phyloP scores from a whole-genome alignment of 768 basidiomycete genomes.

The Serpula lacrymans region DNA sequence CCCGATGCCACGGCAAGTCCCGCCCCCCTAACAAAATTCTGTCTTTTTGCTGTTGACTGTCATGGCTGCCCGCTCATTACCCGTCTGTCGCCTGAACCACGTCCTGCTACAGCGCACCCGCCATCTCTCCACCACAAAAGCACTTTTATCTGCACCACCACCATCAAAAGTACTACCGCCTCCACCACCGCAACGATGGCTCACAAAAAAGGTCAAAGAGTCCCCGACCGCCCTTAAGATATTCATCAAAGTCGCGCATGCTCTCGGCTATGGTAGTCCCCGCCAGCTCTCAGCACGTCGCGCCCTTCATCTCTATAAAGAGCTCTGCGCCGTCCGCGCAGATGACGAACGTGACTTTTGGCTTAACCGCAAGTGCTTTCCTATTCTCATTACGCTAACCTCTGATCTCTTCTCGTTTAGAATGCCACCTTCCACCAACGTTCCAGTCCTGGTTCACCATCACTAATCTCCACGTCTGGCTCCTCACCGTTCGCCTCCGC shows the following conservation, averaged over 20 bases:
- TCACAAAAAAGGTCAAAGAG: constrained; percentile 49
- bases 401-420: constrained; percentile 35
- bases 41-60: no score
- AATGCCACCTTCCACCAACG: constrained; percentile 81
- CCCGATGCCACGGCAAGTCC: no score
- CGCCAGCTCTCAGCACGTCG: constrained; percentile 60
- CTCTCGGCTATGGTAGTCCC: constrained; percentile 58
- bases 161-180: background rate
- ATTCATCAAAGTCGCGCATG: constrained; percentile 46
- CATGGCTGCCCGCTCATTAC: no score
- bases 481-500: constrained; percentile 84
- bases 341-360: constrained; percentile 63
- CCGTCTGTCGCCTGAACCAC: no score
- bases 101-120: no score
- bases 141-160: no score
- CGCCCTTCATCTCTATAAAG: constrained; percentile 55
- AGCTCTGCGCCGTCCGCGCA: constrained; percentile 51
- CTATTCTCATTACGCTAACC: constrained; percentile 1
- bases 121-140: no score
- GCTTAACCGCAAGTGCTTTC: constrained; percentile 52
- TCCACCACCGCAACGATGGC: constrained; percentile 41
- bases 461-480: constrained; percentile 90
- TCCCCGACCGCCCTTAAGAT: constrained; percentile 44
- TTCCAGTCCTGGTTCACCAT: constrained; percentile 98
- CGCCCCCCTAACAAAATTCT: no score